These are phyloP conservation scores for Candida morakotiae DNA, from an alignment of 805 yeast species.

Conservation along the genomic window DNA sequence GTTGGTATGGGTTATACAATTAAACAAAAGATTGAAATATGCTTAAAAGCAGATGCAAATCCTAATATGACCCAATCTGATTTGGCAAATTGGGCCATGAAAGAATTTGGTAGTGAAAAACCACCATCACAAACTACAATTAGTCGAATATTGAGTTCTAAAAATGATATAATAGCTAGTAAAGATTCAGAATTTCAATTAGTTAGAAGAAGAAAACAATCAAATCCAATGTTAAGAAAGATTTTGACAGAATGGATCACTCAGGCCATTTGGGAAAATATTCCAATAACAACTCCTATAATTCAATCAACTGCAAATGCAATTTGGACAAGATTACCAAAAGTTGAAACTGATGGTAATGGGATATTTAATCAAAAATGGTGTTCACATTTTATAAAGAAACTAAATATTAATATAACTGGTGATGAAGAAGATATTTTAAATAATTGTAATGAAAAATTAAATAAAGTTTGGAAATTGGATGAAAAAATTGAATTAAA, in stretches of 20 bases:
- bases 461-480: slow-evolving; percentile 55
- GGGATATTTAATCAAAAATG: slow-evolving; percentile 65
- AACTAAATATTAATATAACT: slow-evolving; percentile 48
- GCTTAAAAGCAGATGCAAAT: slow-evolving; percentile 63
- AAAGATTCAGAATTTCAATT: slow-evolving; percentile 49
- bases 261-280: slow-evolving; percentile 63
- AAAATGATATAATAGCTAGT: slow-evolving; percentile 47
- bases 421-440: slow-evolving; percentile 43
- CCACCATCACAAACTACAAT: slow-evolving; percentile 69
- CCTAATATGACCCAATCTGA: slow-evolving; percentile 68
- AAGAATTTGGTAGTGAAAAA: slow-evolving; percentile 45
- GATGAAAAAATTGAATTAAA: slow-evolving; percentile 54
- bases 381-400: slow-evolving; percentile 46
- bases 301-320: slow-evolving; percentile 60
- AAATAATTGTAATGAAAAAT: slow-evolving; percentile 20
- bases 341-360: slow-evolving; percentile 52
- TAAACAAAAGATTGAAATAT: slow-evolving; percentile 62
- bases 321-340: slow-evolving; percentile 59
- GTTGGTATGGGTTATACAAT: slow-evolving; percentile 51
- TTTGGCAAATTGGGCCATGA: slow-evolving; percentile 61
- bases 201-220: slow-evolving; percentile 51
- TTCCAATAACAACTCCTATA: slow-evolving; percentile 61
- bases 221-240: slow-evolving; percentile 49
- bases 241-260: slow-evolving; percentile 70
- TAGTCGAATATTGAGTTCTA: slow-evolving; percentile 54